Base-by-base conservation (phyloP, 371 early-diverging fungal genomes). In the Apophysomyces ossiformis region DNA sequence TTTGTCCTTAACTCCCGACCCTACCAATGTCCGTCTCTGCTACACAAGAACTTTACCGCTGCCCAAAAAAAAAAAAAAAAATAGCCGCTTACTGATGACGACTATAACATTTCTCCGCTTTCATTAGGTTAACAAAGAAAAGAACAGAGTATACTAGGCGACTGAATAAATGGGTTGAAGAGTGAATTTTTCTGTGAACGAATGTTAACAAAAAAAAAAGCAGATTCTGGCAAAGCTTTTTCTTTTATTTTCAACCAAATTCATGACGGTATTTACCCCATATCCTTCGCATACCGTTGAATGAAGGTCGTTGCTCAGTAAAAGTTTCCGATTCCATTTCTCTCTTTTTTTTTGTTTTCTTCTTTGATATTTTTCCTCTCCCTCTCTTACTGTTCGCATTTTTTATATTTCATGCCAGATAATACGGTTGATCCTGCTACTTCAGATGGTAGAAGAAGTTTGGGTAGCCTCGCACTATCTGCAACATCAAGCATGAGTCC, bases 171-270 rank as follows among this genome's bases (percentile, higher is more conserved):
- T 26, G 32, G 32, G 2, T 26, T 26, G 32, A 26, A 37, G 12
- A 58, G 12, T 5, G 58, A 35, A 41, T 13, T 41, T 41, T 11
- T 13, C 41, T 50, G 35, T 50, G 21, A 5, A 11, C 21, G 32
- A 26, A 26, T 26, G 32, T 26, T 26, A 26, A 21, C 21, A 21
- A 21, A 21, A 26, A 21, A 50, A 0, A 47, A 21, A 21, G 21
- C 21, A 21, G 16, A 16, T 9, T 41, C 9, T 50, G 54, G 21
- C n/a, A 21, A 50, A 50, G 16, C 16, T 21, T 9, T 9, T 26
- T 50, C 54, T 50, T 50, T 50, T 21, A 50, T 50, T 50, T 50
- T 50, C 54, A 50, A 50, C 54, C 54, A 50, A 50, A n/a, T 21
- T 50, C 54, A 50, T 21, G 21, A 50, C 21, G 54, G 54, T 21